These are phyloP conservation scores for sorghum (Sorghum bicolor) DNA, from an alignment of 176 grass and related monocot species.

Conservation along the genomic window Sorghum_bicolor_NCBIv3 NC_012877.2:62624001-62624500, in stretches of 20 bases:
- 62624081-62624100: not conserved
- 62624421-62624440: slow-evolving; percentile 83
- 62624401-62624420: slow-evolving; percentile 88
- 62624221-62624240: slow-evolving; percentile 69
- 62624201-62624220: slow-evolving; percentile 85
- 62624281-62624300: slow-evolving; percentile 9
- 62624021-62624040: not conserved
- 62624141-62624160: slow-evolving; percentile 29
- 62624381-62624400: slow-evolving; percentile 85
- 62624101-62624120: slow-evolving; percentile 7
- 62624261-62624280: not conserved
- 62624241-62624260: not conserved
- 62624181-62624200: slow-evolving; percentile 50
- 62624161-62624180: slow-evolving; percentile 87
- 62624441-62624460: slow-evolving; percentile 89
- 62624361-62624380: slow-evolving; percentile 93
- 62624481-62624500: not conserved
- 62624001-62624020: slow-evolving; percentile 82
- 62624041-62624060: slow-evolving; percentile 4
- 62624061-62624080: not conserved
- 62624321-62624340: slow-evolving; percentile 48
- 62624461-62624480: slow-evolving; percentile 58
- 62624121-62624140: slow-evolving; percentile 11
- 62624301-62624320: slow-evolving; percentile 13
- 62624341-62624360: slow-evolving; percentile 90